These are phyloP conservation scores for Globisporangium heterothallicum DNA, from an alignment of 352 stramenopile genomes.

Conservation along the genomic window DNA sequence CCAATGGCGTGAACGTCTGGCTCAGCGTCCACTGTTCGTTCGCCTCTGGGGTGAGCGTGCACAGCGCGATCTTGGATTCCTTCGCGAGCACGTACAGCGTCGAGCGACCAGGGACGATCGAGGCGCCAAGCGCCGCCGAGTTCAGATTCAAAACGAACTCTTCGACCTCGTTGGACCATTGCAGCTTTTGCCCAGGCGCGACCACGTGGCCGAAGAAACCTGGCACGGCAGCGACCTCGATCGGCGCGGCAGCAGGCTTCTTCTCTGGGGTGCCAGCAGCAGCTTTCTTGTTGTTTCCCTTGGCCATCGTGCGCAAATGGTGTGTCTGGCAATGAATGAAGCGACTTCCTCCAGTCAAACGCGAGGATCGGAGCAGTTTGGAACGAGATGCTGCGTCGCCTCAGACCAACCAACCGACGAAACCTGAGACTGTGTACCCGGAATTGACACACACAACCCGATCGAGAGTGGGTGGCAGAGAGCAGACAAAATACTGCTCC, in stretches of 20 bases:
- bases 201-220: slow-evolving; percentile 80
- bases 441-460: neutral
- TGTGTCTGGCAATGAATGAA: neutral
- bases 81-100: slow-evolving; percentile 73
- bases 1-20: slow-evolving; percentile 73
- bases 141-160: slow-evolving; percentile 78
- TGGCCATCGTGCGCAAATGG: neutral
- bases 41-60: slow-evolving; percentile 53
- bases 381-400: neutral
- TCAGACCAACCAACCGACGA: neutral
- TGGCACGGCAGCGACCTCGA: slow-evolving; percentile 47
- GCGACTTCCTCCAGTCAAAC: too few relatives aligned
- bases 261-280: neutral
- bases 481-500: too few relatives aligned
- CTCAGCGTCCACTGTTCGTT: slow-evolving; percentile 72
- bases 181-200: slow-evolving; percentile 55
- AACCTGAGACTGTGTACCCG: too few relatives aligned
- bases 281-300: slow-evolving; percentile 5
- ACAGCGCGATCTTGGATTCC: slow-evolving; percentile 67
- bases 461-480: too few relatives aligned
- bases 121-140: slow-evolving; percentile 57
- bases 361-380: too few relatives aligned
- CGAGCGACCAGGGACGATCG: slow-evolving; percentile 49
- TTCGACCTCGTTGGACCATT: slow-evolving; percentile 66
- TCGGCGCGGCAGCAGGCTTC: slow-evolving; percentile 3